Percentiles rank a stretch among this genome's conserved stretches.
phyloP scores from a whole-genome alignment of 306 rosid species.

The Citrullus amarus region DNA sequence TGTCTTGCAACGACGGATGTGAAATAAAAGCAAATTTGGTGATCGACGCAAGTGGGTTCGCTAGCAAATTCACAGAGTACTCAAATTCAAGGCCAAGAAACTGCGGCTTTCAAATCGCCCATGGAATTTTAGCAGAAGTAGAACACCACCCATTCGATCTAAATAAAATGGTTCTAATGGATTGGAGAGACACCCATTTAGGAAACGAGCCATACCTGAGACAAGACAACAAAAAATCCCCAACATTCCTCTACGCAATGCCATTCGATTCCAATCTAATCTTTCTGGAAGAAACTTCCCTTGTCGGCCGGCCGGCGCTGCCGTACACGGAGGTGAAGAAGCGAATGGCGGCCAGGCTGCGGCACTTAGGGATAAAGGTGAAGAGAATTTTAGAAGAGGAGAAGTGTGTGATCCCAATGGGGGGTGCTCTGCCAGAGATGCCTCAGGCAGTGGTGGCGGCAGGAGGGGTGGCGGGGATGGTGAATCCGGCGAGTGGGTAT shows the following conservation, averaged over 20 bases:
- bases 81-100: slow-evolving; percentile 37
- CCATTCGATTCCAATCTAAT: slow-evolving; percentile 61
- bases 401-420: slow-evolving; percentile 93
- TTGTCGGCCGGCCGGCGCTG: slow-evolving; percentile 59
- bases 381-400: slow-evolving; percentile 54
- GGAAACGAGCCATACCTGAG: slow-evolving; percentile 58
- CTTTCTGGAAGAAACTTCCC: slow-evolving; percentile 79
- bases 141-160: slow-evolving; percentile 68
- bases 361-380: slow-evolving; percentile 71
- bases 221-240: slow-evolving; percentile 35
- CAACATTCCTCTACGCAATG: slow-evolving; percentile 88
- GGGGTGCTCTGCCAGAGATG: slow-evolving; percentile 63
- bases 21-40: slow-evolving; percentile 47
- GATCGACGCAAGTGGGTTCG: slow-evolving; percentile 83
- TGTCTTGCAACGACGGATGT: slow-evolving; percentile 50
- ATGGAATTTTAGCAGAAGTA: slow-evolving; percentile 74
- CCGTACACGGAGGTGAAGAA: slow-evolving; percentile 47
- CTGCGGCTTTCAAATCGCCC: slow-evolving; percentile 68
- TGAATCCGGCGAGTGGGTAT: slow-evolving; percentile 86
- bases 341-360: slow-evolving; percentile 76
- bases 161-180: slow-evolving; percentile 65
- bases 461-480: slow-evolving; percentile 71
- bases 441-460: slow-evolving; percentile 64
- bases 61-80: slow-evolving; percentile 29
- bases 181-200: slow-evolving; percentile 69